Evolutionary conservation across 495 filamentous ascomycete genomes (phyloP).

Genomic region (Aeminium ludgeri): DNA sequence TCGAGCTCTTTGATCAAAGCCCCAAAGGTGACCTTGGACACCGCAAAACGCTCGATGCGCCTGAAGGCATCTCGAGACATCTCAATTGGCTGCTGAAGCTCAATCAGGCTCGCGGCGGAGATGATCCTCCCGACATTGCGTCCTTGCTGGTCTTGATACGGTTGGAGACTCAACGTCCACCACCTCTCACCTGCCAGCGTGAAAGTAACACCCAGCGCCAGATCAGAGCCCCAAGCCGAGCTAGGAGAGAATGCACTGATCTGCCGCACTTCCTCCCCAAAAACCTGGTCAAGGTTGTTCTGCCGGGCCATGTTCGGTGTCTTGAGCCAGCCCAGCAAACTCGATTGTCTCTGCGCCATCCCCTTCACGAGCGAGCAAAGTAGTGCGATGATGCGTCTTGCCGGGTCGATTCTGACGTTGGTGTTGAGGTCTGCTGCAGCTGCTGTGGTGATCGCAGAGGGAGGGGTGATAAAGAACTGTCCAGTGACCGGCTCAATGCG

Average conservation of each 20-base stretch:
- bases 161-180: conserved; percentile 20
- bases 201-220: conserved; percentile 21
- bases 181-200: conserved; percentile 20
- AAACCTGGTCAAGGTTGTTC: conserved; percentile 14
- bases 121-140: not conserved
- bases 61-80: conserved; percentile 2
- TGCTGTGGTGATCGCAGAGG: not conserved
- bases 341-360: conserved; percentile 14
- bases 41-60: conserved; percentile 6
- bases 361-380: conserved; percentile 14
- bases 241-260: conserved; percentile 15
- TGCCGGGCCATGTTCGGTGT: conserved; percentile 5
- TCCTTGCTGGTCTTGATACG: not conserved
- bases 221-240: conserved; percentile 18
- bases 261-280: conserved; percentile 18
- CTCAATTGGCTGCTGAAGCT: not conserved
- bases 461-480: conserved; percentile 12
- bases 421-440: conserved; percentile 17
- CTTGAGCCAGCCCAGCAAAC: conserved; percentile 19
- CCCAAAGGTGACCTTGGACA: conserved; percentile 1
- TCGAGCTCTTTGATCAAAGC: conserved; percentile 5
- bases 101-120: not conserved
- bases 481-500: conserved; percentile 15
- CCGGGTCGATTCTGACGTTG: conserved; percentile 7
- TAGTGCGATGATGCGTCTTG: conserved; percentile 10